Evolutionary conservation across 345 rosid species (phyloP).

Genomic region (Aquilaria yunnanensis): DNA sequence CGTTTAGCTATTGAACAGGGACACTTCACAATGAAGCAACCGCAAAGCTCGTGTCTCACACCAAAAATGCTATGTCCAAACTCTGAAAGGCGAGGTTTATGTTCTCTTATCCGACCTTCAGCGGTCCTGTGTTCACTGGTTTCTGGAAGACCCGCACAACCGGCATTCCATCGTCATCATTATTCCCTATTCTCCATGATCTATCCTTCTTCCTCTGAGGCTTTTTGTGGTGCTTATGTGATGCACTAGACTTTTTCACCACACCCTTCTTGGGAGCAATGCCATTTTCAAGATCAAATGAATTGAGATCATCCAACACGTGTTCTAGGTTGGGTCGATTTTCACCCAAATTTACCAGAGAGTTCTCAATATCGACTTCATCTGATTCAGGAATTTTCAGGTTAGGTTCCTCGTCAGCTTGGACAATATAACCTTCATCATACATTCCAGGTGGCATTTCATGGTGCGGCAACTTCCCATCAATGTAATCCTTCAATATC

Average conservation of each 20-base stretch:
- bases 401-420: conserved; percentile 20
- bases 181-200: conserved; percentile 60
- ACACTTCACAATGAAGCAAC: too few species aligned
- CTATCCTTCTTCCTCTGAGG: conserved; percentile 64
- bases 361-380: conserved; percentile 37
- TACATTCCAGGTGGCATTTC: conserved; percentile 66
- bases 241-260: conserved; percentile 39
- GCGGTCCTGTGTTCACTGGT: conserved; percentile 48
- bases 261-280: conserved; percentile 35
- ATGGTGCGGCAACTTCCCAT: conserved; percentile 76
- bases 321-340: conserved; percentile 33
- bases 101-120: conserved; percentile 3
- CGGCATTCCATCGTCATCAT: conserved; percentile 72
- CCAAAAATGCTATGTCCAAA: too few species aligned
- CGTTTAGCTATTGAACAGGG: too few species aligned
- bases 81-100: too few species aligned
- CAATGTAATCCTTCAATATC: conserved; percentile 76
- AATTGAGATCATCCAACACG: conserved; percentile 65
- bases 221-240: conserved; percentile 72
- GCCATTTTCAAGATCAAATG: conserved; percentile 75
- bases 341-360: conserved; percentile 14
- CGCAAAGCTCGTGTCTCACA: too few species aligned
- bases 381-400: conserved; percentile 29
- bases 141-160: conserved; percentile 56
- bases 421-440: conserved; percentile 20